Evolutionary conservation across 768 basidiomycete genomes (phyloP).

Genomic region (Tricholoma hemisulphureum): DNA sequence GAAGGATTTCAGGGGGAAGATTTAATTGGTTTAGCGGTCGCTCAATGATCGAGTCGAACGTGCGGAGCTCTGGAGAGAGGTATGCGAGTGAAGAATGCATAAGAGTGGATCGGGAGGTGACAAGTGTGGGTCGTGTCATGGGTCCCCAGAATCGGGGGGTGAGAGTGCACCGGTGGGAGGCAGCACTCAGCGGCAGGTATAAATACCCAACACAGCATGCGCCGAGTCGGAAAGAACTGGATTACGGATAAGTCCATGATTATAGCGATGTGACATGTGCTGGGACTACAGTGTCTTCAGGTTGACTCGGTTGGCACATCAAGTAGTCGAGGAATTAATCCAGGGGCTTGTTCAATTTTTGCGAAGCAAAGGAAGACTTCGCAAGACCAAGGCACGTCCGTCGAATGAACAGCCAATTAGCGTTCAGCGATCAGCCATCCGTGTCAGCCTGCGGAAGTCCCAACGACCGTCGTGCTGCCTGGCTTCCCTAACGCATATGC

Average conservation of each 20-base stretch:
- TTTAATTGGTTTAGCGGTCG: constrained; percentile 10
- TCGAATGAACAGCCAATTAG: constrained; percentile 1
- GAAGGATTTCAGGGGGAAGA: constrained; percentile 54
- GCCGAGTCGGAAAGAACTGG: background rate
- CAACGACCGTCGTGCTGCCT: background rate
- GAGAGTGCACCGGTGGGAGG: background rate
- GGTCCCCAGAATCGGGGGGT: background rate
- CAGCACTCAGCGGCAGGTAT: background rate
- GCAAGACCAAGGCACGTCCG: constrained; percentile 1
- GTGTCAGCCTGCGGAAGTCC: background rate
- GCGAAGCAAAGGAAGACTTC: background rate
- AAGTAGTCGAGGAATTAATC: background rate
- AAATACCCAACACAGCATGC: background rate
- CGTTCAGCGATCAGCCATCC: background rate
- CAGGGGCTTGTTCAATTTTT: background rate
- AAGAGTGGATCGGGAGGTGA: constrained; percentile 42
- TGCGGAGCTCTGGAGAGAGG: constrained; percentile 44
- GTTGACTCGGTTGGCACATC: background rate
- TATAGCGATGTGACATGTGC: background rate
- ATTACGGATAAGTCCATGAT: background rate
- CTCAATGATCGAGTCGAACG: constrained; percentile 40
- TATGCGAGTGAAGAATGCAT: constrained; percentile 53
- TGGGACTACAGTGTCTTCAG: background rate
- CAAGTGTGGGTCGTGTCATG: constrained; percentile 21
- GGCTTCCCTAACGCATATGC: too few species aligned